Evolutionary conservation across 345 rosid species (phyloP).

Genomic region (Erucastrum elatum): DNA sequence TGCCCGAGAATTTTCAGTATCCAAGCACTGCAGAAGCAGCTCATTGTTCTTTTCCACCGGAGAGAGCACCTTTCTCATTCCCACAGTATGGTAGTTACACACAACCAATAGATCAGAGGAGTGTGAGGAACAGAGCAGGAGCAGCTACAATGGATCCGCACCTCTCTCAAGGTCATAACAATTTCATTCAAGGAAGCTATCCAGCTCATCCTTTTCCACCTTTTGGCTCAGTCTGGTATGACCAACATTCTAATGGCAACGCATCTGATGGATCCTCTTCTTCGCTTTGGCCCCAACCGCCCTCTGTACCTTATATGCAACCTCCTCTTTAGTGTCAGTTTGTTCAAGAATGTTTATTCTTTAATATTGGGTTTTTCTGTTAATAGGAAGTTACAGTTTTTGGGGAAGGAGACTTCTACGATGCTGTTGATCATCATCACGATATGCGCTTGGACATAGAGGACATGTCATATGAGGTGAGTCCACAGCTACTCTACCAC

Average conservation of each 20-base stretch:
- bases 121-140: conserved; percentile 59
- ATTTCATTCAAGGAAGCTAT: conserved; percentile 56
- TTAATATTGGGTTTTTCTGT: conserved; percentile 1
- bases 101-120: conserved; percentile 49
- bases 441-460: conserved; percentile 95
- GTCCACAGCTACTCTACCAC: conserved; percentile 10
- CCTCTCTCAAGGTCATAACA: conserved; percentile 50
- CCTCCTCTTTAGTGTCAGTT: conserved; percentile 7
- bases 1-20: conserved; percentile 52
- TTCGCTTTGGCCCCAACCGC: conserved; percentile 60
- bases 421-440: conserved; percentile 63
- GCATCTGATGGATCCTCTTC: conserved; percentile 51
- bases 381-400: conserved; percentile 68
- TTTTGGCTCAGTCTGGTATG: conserved; percentile 47
- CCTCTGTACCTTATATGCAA: conserved; percentile 55
- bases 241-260: conserved; percentile 46
- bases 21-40: conserved; percentile 46
- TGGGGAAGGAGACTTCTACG: conserved; percentile 54
- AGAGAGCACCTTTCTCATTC: conserved; percentile 46
- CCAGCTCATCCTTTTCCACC: conserved; percentile 55
- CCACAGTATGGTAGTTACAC: conserved; percentile 48
- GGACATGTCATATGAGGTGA: conserved; percentile 88
- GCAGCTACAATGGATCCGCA: conserved; percentile 55
- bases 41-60: too few relatives aligned
- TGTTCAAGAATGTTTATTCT: conserved; percentile 6